Evolutionary conservation across 106 monocot genomes (phyloP), one percentile per base, ranked within the genome.

Genomic region (Cymbidium sinense): DNA sequence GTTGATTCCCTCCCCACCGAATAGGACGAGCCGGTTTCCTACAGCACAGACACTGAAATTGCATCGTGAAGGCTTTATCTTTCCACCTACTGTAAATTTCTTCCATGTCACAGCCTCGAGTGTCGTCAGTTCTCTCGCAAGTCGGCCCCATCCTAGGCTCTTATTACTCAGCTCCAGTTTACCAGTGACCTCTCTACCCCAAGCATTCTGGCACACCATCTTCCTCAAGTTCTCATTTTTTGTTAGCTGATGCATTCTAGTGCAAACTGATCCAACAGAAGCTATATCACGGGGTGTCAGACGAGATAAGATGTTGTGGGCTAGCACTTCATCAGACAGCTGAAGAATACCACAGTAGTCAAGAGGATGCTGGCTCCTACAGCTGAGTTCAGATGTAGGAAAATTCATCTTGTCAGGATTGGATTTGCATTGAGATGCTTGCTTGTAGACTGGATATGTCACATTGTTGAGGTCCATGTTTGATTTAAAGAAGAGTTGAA

Each of bases 11-110:
- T 96, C 96, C 11, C 96, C 96, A 73, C 96, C 96, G 35, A 96
- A 96, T 7, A 96, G 91, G 51, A 96, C 93, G 3, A 96, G 87
- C 35, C 93, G 58, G 85, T 89, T 91, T 0, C 96, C 96, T 2
- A 93, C 96, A 15, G 96, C 93, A 64, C 96, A 96, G 1, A 91
- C 93, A 37, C 96, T 89, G 81, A 93, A 96, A 61, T 96, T 96
- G 72, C 96, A 96, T 0, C 96, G 90, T 19, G 93, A 96, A 8
- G 96, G 96, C 81, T 93, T 91, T 0, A 96, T 82, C 44, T 88
- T 75, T 11, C 96, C 96, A 43, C 88, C 91, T 7, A 96, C 93
- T 1, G 91, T 93, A 67, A 93, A 89, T 77, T 96, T 96, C 71
- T 80, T 86, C 96, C 96, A 96, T 19, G 91, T 77, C 29, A 87